Base-by-base conservation (phyloP, 257 asterid genomes). In the Ophiorrhiza pumila region DNA sequence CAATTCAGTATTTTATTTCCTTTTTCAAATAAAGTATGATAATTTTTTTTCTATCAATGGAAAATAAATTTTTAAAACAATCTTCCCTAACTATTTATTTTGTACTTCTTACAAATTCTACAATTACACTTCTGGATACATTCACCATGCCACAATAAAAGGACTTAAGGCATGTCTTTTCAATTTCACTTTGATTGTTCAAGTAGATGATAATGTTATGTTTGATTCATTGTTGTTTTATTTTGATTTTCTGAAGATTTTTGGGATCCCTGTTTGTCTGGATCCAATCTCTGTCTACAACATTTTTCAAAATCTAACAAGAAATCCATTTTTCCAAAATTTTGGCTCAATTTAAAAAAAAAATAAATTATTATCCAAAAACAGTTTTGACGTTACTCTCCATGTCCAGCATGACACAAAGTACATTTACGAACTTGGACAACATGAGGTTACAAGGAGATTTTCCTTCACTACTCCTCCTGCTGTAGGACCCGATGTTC, bases 391-490 rank as follows among this genome's bases (percentile, higher is more conserved):
- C n/a, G 2, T 15, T 46, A 22, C 20, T 22, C 13, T 49, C 22
- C 7, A 29, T 46, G 2, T 49, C 46, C 81, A 84, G 88, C 73
- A 76, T 46, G 71, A 81, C 20, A 83, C 87, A 2, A 73, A 59
- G 43, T 86, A 88, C 29, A 61, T 76, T 13, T 88, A 86, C 59
- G 82, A 86, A 76, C 65, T 88, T n/a, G 91, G 91, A 7, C 76
- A 74, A 59, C 71, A 68, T 41, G 34, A 72, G 3, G 62, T 68
- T 5, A 60, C 41, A 0, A 41, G 90, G 11, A 70, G n/a, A 43
- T 87, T 87, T 75, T 78, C 79, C 13, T 85, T 88, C 79, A 79
- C 79, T 1, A 79, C 90, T 17, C 89, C 90, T 27, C 93, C 89
- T 17, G 23, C 81, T 69, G 79, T 74, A 34, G 90, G 90, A 22